phyloP scores from a whole-genome alignment of 495 filamentous ascomycete species.

The Xylaria longipes region DNA sequence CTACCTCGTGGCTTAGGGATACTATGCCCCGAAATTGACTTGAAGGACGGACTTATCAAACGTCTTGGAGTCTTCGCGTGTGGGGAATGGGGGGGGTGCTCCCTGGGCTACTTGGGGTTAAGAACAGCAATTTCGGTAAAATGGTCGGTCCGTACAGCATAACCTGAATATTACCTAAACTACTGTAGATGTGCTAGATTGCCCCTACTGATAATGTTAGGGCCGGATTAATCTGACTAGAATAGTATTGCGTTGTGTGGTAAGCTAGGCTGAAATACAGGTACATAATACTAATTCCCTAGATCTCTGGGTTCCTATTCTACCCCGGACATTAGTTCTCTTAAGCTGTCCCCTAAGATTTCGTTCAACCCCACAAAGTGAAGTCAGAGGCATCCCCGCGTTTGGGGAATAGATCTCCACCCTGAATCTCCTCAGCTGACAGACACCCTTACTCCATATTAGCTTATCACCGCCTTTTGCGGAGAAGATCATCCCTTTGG shows the following conservation, averaged over 20 bases:
- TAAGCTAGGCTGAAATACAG: not conserved
- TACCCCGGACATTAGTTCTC: not conserved
- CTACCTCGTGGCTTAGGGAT: not conserved
- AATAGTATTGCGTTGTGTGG: not conserved
- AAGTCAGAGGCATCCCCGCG: slow-evolving; percentile 11
- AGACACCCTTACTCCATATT: slow-evolving; percentile 1
- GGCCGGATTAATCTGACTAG: too few relatives aligned
- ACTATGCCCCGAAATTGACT: not conserved
- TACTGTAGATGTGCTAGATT: not conserved
- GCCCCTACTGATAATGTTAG: not conserved
- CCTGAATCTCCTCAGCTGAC: slow-evolving; percentile 3
- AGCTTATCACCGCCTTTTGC: not conserved
- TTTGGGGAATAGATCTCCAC: not conserved
- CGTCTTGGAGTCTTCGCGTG: not conserved
- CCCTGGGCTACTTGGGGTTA: too few relatives aligned
- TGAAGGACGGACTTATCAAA: not conserved
- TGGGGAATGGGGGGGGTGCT: not conserved
- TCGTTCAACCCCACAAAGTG: slow-evolving; percentile 14
- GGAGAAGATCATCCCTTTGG: slow-evolving; percentile 1
- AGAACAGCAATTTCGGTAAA: not conserved
- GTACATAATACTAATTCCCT: not conserved
- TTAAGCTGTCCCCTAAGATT: too few relatives aligned
- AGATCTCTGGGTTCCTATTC: not conserved
- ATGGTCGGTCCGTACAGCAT: not conserved
- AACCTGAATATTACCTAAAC: too few relatives aligned